phyloP scores from a whole-genome alignment of 441 rosid species.

The Populus tomentosa region DNA sequence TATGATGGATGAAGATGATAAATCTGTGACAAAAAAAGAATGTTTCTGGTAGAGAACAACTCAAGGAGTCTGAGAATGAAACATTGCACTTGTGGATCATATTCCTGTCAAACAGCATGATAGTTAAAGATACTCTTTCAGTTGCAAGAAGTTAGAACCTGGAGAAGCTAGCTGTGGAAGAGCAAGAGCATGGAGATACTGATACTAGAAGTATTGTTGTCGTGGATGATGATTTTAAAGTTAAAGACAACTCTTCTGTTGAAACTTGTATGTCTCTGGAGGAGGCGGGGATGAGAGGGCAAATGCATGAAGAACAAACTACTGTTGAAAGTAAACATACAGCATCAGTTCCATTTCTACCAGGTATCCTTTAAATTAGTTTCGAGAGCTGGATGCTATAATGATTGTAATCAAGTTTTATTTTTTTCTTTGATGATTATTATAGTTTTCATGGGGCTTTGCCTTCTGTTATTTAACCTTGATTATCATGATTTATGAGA shows the following conservation, averaged over 20 bases:
- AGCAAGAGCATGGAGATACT: background rate
- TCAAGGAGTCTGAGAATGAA: background rate
- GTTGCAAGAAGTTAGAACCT: background rate
- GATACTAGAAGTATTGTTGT: background rate
- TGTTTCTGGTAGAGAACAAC: no score
- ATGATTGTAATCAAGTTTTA: background rate
- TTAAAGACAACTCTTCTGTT: background rate
- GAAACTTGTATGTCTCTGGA: background rate
- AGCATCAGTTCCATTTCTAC: background rate
- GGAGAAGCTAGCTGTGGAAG: conserved; percentile 27
- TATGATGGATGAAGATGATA: no score
- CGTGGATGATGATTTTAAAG: background rate
- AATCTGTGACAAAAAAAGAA: no score
- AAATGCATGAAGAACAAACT: background rate
- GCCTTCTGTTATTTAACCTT: background rate
- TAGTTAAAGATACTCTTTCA: no score
- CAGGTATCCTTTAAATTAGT: background rate
- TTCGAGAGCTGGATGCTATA: background rate
- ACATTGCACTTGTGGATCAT: background rate
- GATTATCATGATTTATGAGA: background rate
- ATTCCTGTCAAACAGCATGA: background rate
- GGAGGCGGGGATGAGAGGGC: background rate
- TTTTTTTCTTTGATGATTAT: background rate
- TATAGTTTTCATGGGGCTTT: background rate
- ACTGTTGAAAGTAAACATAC: background rate